A percentile compares a stretch with the other conserved stretches of the same genome.
Conservation (phyloP, 768 basidiomycete species). For the Lentinula edodes region DNA sequence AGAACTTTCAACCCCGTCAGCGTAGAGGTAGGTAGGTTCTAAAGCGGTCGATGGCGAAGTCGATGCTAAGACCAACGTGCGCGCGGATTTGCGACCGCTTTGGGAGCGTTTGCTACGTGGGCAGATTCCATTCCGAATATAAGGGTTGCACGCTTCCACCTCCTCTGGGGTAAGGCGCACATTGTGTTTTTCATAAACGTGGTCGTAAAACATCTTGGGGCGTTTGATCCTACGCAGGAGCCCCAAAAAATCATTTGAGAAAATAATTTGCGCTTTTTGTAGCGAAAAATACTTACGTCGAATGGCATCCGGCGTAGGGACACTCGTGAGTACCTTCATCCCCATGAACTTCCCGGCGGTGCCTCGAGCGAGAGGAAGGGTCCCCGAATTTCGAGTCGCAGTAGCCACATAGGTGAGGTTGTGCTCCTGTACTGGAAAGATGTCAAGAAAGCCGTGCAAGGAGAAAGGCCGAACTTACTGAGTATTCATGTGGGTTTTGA, state of each 20-base stretch:
- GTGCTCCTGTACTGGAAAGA: constrained; percentile 37
- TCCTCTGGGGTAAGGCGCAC: background rate
- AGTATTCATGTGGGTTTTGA: constrained; percentile 59
- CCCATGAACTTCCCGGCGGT: constrained; percentile 55
- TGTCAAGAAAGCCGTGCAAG: background rate
- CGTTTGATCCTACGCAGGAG: constrained; percentile 51
- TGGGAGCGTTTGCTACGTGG: background rate
- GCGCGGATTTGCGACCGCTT: background rate
- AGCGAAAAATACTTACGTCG: constrained; percentile 29
- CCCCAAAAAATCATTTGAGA: constrained; percentile 2
- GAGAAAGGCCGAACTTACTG: constrained; percentile 43
- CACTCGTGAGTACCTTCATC: constrained; percentile 39
- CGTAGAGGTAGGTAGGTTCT: background rate
- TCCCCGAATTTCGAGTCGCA: constrained; percentile 57
- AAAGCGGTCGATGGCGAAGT: background rate
- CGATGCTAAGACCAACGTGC: background rate
- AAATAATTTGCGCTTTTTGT: background rate
- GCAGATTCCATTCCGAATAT: background rate
- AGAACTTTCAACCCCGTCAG: too few relatives aligned
- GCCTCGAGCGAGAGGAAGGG: constrained; percentile 64
- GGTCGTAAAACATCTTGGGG: constrained; percentile 47
- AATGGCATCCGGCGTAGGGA: constrained; percentile 36
- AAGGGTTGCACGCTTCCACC: background rate
- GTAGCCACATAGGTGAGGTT: constrained; percentile 46
- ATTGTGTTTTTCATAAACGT: constrained; percentile 45